These are phyloP conservation scores for Cladosporium phlei DNA, from an alignment of 2,329 filamentous ascomycete genomes.

Conservation along the genomic window DNA sequence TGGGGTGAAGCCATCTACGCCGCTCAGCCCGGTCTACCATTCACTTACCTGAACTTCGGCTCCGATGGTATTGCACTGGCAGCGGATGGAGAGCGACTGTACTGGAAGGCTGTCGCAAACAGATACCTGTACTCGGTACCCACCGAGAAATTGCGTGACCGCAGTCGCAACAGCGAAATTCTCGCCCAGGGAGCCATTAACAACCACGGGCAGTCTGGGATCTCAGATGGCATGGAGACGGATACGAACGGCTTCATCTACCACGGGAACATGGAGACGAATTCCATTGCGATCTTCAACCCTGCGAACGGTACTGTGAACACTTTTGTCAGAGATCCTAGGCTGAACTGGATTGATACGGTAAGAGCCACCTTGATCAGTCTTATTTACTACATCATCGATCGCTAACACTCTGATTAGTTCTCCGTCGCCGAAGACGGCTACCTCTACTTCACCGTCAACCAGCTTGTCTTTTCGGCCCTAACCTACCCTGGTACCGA, in stretches of 20 bases:
- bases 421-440: constrained; percentile 38
- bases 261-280: constrained; percentile 47
- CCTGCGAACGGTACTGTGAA: constrained; percentile 41
- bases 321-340: constrained; percentile 43
- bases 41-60: constrained; percentile 41
- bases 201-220: constrained; percentile 45
- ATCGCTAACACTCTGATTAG: constrained; percentile 15
- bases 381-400: not conserved
- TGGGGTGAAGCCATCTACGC: constrained; percentile 47
- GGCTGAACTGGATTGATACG: constrained; percentile 50
- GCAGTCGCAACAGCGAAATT: constrained; percentile 38
- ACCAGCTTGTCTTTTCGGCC: constrained; percentile 42
- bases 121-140: constrained; percentile 44
- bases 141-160: constrained; percentile 41
- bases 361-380: constrained; percentile 1
- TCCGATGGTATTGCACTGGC: constrained; percentile 49
- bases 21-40: constrained; percentile 32
- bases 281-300: constrained; percentile 45
- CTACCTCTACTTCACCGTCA: constrained; percentile 51
- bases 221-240: constrained; percentile 50
- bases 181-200: constrained; percentile 40
- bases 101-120: constrained; percentile 42
- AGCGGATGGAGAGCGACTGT: constrained; percentile 45
- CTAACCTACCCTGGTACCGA: constrained; percentile 41
- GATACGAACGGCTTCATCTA: constrained; percentile 49